Percentiles rank a stretch among this genome's conserved stretches.
Evolutionary conservation across 2,329 filamentous ascomycete genomes (phyloP).

Genomic region (Monosporascus sp.): DNA sequence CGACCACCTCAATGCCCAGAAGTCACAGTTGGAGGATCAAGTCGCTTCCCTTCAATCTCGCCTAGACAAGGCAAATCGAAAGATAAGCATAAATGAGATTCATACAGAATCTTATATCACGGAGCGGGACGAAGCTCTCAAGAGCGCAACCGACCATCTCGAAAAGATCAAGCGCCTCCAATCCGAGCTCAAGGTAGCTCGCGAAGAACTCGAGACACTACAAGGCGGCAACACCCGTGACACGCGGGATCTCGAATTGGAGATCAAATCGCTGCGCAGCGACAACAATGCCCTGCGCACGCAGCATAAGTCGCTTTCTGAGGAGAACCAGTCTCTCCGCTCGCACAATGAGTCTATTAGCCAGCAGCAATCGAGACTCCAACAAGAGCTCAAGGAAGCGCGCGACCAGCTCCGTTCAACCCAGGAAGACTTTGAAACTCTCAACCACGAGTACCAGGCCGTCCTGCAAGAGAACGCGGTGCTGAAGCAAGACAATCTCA

Average conservation of each 20-base stretch:
- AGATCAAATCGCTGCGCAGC: conserved; percentile 36
- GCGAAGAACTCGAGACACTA: conserved; percentile 34
- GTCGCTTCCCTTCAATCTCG: conserved; percentile 56
- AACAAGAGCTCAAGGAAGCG: conserved; percentile 26
- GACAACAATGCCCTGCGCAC: conserved; percentile 37
- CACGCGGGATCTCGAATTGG: conserved; percentile 30
- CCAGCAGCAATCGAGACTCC: conserved; percentile 39
- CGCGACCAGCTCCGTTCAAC: conserved; percentile 28
- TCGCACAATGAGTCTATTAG: conserved; percentile 35
- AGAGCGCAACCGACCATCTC: conserved; percentile 49
- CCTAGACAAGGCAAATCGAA: conserved; percentile 57
- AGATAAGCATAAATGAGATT: conserved; percentile 57
- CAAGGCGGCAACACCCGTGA: conserved; percentile 25
- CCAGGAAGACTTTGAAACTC: conserved; percentile 36
- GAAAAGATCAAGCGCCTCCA: conserved; percentile 44
- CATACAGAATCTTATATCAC: conserved; percentile 56
- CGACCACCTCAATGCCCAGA: conserved; percentile 44
- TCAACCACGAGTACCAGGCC: conserved; percentile 27
- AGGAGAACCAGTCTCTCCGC: conserved; percentile 41
- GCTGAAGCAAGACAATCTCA: conserved; percentile 46
- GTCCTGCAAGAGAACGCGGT: conserved; percentile 34
- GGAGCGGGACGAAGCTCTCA: conserved; percentile 61
- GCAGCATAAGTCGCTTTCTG: conserved; percentile 37
- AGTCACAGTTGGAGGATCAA: conserved; percentile 56
- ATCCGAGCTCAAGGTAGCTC: conserved; percentile 36